A percentile compares a stretch with the other conserved stretches of the same genome.
phyloP scores from a whole-genome alignment of 306 rosid genomes.

The Nissolia schottii region DNA sequence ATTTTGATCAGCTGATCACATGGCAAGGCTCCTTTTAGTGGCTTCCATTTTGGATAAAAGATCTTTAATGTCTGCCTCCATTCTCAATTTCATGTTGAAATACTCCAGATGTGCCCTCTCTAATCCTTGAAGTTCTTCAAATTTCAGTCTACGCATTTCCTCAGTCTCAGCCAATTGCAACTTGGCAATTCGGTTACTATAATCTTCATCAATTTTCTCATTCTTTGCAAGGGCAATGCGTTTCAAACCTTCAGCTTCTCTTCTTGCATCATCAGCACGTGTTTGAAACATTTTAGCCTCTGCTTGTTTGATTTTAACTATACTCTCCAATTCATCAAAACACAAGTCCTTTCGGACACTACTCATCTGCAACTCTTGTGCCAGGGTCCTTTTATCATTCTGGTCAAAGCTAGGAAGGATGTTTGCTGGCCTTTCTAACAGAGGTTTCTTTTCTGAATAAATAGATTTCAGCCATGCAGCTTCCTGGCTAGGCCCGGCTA shows the following conservation, averaged over 20 bases:
- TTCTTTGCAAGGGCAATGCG: slow-evolving; percentile 84
- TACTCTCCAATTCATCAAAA: slow-evolving; percentile 83
- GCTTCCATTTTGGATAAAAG: slow-evolving; percentile 92
- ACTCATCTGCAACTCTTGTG: slow-evolving; percentile 58
- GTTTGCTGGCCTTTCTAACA: slow-evolving; percentile 56
- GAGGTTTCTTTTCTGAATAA: slow-evolving; percentile 57
- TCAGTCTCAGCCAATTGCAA: slow-evolving; percentile 64
- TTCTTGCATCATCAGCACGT: slow-evolving; percentile 91
- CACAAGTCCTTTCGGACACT: slow-evolving; percentile 62
- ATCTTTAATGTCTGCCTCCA: slow-evolving; percentile 90
- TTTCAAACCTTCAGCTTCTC: slow-evolving; percentile 85
- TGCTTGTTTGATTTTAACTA: slow-evolving; percentile 72
- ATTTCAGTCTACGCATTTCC: slow-evolving; percentile 68
- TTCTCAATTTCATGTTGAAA: slow-evolving; percentile 76
- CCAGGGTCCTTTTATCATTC: slow-evolving; percentile 52
- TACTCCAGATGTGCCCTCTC: slow-evolving; percentile 79
- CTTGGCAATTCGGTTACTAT: slow-evolving; percentile 59
- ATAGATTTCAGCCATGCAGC: slow-evolving; percentile 70
- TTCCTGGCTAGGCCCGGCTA: slow-evolving; percentile 78
- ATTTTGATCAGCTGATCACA: slow-evolving; percentile 36
- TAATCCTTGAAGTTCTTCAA: slow-evolving; percentile 75
- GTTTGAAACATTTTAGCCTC: slow-evolving; percentile 95
- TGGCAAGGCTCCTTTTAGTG: slow-evolving; percentile 71
- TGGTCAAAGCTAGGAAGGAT: slow-evolving; percentile 68
- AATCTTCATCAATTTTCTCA: slow-evolving; percentile 84